Evolutionary conservation across 1,284 basidiomycete species (phyloP).

Genomic region (Exobasidium rhododendri): DNA sequence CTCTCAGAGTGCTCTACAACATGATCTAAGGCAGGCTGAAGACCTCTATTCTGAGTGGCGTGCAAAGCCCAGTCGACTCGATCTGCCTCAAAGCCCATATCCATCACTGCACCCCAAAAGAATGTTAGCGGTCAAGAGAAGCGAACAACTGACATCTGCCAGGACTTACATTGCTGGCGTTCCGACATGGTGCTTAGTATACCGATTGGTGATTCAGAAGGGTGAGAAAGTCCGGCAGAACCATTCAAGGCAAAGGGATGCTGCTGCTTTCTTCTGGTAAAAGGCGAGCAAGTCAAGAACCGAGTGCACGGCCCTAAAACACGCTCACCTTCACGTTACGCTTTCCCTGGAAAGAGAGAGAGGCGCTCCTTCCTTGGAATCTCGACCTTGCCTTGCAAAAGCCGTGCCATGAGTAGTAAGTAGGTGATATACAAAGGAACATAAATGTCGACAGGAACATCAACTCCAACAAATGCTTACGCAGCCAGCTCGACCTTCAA

Average conservation of each 20-base stretch:
- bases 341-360: too few species aligned
- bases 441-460: constrained; percentile 6
- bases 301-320: too few species aligned
- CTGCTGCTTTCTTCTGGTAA: too few species aligned
- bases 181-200: constrained; percentile 8
- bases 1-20: constrained; percentile 47
- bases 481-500: neutral
- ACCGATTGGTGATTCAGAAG: too few species aligned
- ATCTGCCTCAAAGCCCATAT: constrained; percentile 51
- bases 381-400: too few species aligned
- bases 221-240: too few species aligned
- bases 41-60: constrained; percentile 33
- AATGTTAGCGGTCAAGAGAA: neutral
- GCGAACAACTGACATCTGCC: neutral
- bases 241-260: too few species aligned
- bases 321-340: too few species aligned
- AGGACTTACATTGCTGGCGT: constrained; percentile 12
- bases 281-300: too few species aligned
- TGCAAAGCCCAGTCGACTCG: constrained; percentile 52
- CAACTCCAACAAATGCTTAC: neutral
- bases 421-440: too few species aligned
- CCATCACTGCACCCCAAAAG: constrained; percentile 30
- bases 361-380: too few species aligned
- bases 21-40: constrained; percentile 51
- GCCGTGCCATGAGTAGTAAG: too few species aligned